Evolutionary conservation across 345 rosid species (phyloP), one percentile per base, ranked within the genome.

Genomic region (Euphorbia tirucalli): DNA sequence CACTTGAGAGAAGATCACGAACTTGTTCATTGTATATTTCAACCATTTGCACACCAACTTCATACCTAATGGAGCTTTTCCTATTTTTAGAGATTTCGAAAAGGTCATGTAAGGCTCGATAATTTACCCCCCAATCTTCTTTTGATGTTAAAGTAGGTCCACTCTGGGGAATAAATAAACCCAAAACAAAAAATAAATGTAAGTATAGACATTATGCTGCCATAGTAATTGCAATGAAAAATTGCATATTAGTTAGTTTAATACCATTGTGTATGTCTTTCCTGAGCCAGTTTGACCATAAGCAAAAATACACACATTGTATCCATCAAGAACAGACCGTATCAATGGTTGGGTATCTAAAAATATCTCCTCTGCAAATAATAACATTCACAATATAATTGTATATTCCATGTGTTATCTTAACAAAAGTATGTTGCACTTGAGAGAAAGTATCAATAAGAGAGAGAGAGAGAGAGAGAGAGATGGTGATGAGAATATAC

Each of bases 271-370:
- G 71, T 92, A 95, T 56, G 99, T 95, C 86, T 95, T 95, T 59
- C 99, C 99, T 11, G 99, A 95, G 10, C 99, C 99, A n/a, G 97
- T 95, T 86, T 95, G 99, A 55, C 99, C 99, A 83, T 95, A 95
- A n/a, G 99, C 99, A 81, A 95, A 92, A 75, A 95, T 92, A 66
- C 97, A 95, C 54, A 95, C 99, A 76, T 89, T 92, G 80, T 85
- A 95, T 41, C 99, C 99, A 65, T 95, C 97, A 67, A 95, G 96
- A 74, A 92, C 96, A 11, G 99, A 92, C 49, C 96, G 91, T 75
- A 95, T 90, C 78, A 95, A 79, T 52, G 97, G 99, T 65, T 79
- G 94, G 58, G 98, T 92, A 71, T 95, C 99, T 73, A 89, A 65
- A 79, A 88, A 95, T 65, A 92, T 96, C 74, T 95, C 97, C 96